Evolutionary conservation across 805 yeast species (phyloP).

Genomic region (Barnettozyma siamensis): DNA sequence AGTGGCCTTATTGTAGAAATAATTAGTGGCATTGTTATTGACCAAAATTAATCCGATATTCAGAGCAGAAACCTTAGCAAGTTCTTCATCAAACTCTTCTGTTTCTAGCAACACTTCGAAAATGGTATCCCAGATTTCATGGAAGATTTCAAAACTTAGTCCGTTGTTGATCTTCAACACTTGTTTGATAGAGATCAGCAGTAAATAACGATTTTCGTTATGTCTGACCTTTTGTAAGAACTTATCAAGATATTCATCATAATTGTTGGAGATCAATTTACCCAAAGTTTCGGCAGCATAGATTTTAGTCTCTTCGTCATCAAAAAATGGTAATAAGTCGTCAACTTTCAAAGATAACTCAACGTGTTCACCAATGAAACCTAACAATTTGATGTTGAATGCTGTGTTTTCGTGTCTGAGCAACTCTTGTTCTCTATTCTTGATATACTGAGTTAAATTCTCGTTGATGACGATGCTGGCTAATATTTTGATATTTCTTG

Average conservation of each 20-base stretch:
- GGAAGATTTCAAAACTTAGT: slow-evolving; percentile 20
- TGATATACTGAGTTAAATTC: slow-evolving; percentile 18
- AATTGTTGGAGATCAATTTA: slow-evolving; percentile 36
- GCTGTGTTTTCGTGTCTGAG: slow-evolving; percentile 17
- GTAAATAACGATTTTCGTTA: slow-evolving; percentile 21
- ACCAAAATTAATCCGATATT: slow-evolving; percentile 24
- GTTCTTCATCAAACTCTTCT: slow-evolving; percentile 20
- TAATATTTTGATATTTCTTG: slow-evolving; percentile 21
- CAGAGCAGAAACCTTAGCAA: slow-evolving; percentile 21
- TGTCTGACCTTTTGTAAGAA: slow-evolving; percentile 29
- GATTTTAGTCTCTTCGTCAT: slow-evolving; percentile 32
- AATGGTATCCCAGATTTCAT: slow-evolving; percentile 25
- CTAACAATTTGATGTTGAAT: slow-evolving; percentile 41
- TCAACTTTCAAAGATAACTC: slow-evolving; percentile 31
- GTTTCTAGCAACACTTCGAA: slow-evolving; percentile 10
- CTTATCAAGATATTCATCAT: slow-evolving; percentile 31
- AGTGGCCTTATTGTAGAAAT: slow-evolving; percentile 24
- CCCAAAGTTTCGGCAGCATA: slow-evolving; percentile 54
- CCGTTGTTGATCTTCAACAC: slow-evolving; percentile 21
- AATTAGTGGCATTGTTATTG: slow-evolving; percentile 26
- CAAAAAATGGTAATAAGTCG: slow-evolving; percentile 31
- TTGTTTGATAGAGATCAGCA: slow-evolving; percentile 29
- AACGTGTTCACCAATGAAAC: slow-evolving; percentile 38
- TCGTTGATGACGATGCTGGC: slow-evolving; percentile 22
- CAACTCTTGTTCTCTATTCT: slow-evolving; percentile 18